Evolutionary conservation across 306 rosid genomes (phyloP).

Genomic region (Acmispon strigosus): DNA sequence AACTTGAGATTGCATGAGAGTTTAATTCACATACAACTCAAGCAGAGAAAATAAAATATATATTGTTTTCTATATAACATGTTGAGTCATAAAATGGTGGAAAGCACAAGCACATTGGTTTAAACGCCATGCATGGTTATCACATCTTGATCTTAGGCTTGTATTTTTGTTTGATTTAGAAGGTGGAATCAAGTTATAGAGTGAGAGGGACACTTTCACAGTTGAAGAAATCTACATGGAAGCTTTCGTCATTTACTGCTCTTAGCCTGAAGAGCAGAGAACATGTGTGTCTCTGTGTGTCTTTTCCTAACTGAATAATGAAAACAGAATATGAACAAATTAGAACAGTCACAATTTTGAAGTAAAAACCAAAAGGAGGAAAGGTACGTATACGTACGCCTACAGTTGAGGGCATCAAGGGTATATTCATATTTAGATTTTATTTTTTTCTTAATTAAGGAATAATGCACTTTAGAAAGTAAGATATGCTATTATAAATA

Average conservation of each 20-base stretch:
- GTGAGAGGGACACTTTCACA: not conserved
- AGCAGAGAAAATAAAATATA: no score
- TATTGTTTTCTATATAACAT: no score
- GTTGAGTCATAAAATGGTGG: not conserved
- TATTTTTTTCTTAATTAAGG: no score
- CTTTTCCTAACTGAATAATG: not conserved
- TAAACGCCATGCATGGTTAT: not conserved
- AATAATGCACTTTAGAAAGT: no score
- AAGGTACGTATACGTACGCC: no score
- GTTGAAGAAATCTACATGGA: conserved; percentile 11
- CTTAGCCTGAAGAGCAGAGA: conserved; percentile 11
- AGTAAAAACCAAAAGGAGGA: not conserved
- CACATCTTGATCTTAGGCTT: not conserved
- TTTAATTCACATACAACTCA: no score
- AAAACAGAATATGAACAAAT: not conserved
- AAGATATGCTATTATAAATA: no score
- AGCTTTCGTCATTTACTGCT: conserved; percentile 15
- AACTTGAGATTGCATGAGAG: no score
- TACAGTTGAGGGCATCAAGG: no score
- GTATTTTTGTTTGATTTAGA: not conserved
- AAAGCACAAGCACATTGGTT: not conserved
- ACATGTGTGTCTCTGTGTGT: conserved; percentile 23
- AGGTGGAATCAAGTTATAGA: not conserved
- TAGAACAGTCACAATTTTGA: not conserved
- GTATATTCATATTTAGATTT: not conserved